Evolutionary conservation across 1,284 basidiomycete species (phyloP), one percentile per base, ranked within the genome.

Genomic region (Inonotus obliquus): DNA sequence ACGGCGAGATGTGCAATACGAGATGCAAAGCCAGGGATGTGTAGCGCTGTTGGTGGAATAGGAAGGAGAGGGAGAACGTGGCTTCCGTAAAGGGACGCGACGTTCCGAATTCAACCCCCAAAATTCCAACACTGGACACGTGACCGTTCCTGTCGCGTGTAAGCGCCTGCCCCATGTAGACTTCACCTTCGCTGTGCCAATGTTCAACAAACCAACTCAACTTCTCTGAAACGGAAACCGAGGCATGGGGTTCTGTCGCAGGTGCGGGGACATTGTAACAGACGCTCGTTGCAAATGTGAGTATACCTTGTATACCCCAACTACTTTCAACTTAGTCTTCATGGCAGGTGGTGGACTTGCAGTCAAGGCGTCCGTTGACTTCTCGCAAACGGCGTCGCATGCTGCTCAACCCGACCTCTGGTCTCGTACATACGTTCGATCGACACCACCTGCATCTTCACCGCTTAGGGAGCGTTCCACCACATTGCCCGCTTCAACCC

Each of bases 261-360:
- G 87, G 72, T 92, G 89, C 67, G 90, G 89, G 64, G 86, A 91
- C 65, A 91, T 92, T 63, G 89, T 91, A 29, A 69, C 77, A 49
- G 85, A 83, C 49, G 72, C 75, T 53, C 84, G 85, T 59, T 91
- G 89, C 73, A 86, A 83, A 74, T 92, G 89, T 73, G 21, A 29
- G 56, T 58, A 19, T 17, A 25, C 27, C 19, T 39, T 39, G 27
- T 44, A n/a, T n/a, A 29, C 17, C 2, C 25, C 10, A 17, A 47
- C 19, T 23, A 21, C 4, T 37, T 44, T 6, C 23, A 13, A 10
- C 5, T 13, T 38, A 45, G 25, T 38, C n/a, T 29, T 19, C 25
- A 13, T 51, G 9, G 6, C 54, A 61, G 60, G 60, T 41, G 90
- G 90, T 66, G 90, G 90, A 57, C 76, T 78, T 23, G 76, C 87